A percentile compares a stretch with the other conserved stretches of the same genome.
phyloP scores from a whole-genome alignment of 2,329 filamentous ascomycete genomes.

The Cladosporium sp. region DNA sequence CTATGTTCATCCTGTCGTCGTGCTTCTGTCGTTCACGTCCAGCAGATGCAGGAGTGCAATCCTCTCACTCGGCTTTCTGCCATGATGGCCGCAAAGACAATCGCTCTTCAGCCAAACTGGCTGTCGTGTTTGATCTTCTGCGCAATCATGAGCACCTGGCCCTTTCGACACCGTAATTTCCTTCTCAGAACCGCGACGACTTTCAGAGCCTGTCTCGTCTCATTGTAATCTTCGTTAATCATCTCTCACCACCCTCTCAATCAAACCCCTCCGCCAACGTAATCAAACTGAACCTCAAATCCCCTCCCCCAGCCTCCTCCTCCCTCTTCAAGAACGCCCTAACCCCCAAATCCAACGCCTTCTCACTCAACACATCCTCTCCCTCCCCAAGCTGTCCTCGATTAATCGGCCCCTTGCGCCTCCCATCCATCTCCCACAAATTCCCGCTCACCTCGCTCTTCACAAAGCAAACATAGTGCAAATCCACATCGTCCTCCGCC shows the following conservation, averaged over 20 bases:
- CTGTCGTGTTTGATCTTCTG: not conserved
- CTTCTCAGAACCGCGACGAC: not conserved
- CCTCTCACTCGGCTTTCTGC: not conserved
- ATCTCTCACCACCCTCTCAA: conserved; percentile 42
- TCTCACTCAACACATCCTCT: conserved; percentile 62
- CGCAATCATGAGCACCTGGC: not conserved
- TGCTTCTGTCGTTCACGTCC: not conserved
- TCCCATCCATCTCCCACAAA: conserved; percentile 80
- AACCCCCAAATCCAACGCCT: conserved; percentile 71
- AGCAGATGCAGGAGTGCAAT: not conserved
- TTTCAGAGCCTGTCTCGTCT: not conserved
- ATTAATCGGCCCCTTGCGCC: conserved; percentile 70
- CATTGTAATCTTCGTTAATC: not conserved
- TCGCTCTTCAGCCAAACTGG: not conserved
- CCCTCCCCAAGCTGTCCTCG: conserved; percentile 48
- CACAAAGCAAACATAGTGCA: conserved; percentile 96
- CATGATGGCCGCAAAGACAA: not conserved
- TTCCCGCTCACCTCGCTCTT: conserved; percentile 66
- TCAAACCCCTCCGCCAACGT: conserved; percentile 59
- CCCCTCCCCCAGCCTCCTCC: conserved; percentile 54
- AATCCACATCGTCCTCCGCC: conserved; percentile 78
- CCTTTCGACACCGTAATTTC: not conserved
- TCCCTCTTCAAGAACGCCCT: conserved; percentile 61
- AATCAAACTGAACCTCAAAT: conserved; percentile 64
- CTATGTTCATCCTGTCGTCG: not conserved